phyloP scores from a whole-genome alignment of 2,329 filamentous ascomycete genomes.

The Graphilbum fragrans region DNA sequence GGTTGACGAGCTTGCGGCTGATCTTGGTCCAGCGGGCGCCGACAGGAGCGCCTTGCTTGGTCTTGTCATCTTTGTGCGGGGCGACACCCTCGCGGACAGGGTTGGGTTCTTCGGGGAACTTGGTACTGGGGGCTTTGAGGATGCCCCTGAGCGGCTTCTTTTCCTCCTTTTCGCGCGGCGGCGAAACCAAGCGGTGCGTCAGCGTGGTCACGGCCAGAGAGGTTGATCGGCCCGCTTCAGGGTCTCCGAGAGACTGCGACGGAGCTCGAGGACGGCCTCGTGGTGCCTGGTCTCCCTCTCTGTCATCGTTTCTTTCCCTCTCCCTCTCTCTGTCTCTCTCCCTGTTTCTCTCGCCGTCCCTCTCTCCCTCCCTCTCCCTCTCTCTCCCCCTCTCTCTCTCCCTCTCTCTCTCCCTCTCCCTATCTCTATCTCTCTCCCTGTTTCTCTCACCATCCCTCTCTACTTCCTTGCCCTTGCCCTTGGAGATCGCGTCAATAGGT shows the following conservation, averaged over 20 bases:
- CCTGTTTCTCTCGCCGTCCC: background rate
- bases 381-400: background rate
- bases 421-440: background rate
- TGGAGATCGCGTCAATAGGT: conserved; percentile 12
- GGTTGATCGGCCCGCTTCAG: no score
- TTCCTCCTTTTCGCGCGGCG: conserved; percentile 38
- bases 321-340: no score
- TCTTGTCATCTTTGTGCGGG: conserved; percentile 79
- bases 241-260: no score
- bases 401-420: background rate
- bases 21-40: conserved; percentile 92
- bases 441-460: background rate
- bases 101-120: conserved; percentile 78
- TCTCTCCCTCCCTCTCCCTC: background rate
- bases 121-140: conserved; percentile 65
- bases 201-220: no score
- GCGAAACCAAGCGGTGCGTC: conserved; percentile 52
- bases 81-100: conserved; percentile 82
- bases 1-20: conserved; percentile 76
- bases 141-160: conserved; percentile 67
- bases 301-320: no score
- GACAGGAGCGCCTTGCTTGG: conserved; percentile 51
- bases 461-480: conserved; percentile 3
- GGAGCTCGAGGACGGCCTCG: background rate
- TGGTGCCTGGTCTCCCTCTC: background rate